These are phyloP conservation scores for Capsicum chinense DNA, from an alignment of 257 asterid species.

Conservation along the genomic window DNA sequence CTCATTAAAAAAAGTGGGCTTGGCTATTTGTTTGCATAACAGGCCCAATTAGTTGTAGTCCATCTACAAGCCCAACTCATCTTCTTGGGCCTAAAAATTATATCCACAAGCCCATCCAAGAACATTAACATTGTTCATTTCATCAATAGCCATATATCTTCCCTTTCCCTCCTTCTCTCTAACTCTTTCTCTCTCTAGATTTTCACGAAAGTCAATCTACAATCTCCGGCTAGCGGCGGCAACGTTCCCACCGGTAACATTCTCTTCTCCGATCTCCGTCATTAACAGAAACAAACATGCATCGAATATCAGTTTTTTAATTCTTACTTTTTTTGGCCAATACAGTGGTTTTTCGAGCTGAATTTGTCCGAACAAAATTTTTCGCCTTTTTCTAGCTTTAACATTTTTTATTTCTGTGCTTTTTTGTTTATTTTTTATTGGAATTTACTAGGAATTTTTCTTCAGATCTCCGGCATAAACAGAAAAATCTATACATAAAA, in stretches of 20 bases:
- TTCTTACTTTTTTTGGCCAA: not conserved
- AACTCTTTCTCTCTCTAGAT: conserved; percentile 1
- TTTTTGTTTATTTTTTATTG: not conserved
- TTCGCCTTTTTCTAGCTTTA: not conserved
- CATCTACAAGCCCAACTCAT: not conserved
- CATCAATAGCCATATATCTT: not conserved
- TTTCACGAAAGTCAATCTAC: not conserved
- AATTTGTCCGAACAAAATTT: not conserved
- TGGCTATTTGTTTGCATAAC: not conserved
- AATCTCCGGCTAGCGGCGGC: conserved; percentile 16
- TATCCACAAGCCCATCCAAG: not conserved
- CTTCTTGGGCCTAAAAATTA: not conserved
- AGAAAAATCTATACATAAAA: too few species aligned
- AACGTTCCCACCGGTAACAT: conserved; percentile 1
- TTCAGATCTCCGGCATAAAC: too few species aligned
- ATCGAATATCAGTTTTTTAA: not conserved
- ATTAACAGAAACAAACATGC: not conserved
- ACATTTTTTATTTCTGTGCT: not conserved
- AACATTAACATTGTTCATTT: conserved; percentile 24
- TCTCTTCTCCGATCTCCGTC: not conserved
- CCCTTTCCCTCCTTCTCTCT: not conserved
- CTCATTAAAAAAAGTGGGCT: too few species aligned
- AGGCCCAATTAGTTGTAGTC: not conserved
- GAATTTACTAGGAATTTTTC: not conserved
- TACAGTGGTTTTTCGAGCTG: not conserved